phyloP scores from a whole-genome alignment of 208 protist species.

The Acanthamoeba lenticulata region DNA sequence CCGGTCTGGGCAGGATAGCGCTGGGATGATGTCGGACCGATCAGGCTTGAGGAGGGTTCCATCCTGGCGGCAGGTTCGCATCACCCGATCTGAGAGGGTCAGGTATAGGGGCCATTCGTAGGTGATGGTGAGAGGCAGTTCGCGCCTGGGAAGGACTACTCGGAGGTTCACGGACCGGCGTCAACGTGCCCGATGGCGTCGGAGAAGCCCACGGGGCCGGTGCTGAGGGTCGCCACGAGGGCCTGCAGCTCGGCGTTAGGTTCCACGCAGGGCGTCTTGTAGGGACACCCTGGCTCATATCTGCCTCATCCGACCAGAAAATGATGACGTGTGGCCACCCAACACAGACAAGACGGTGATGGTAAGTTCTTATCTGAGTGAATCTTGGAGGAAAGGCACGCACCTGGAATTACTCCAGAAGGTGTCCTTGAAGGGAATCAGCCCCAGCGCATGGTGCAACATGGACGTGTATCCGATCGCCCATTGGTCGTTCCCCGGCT shows the following conservation, averaged over 20 bases:
- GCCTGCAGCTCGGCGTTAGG: constrained; percentile 58
- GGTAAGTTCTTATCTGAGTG: background rate
- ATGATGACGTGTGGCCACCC: too few species aligned
- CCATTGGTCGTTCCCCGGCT: constrained; percentile 60
- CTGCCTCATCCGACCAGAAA: too few species aligned
- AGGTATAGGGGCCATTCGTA: background rate
- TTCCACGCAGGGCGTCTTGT: constrained; percentile 13
- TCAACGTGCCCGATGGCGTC: constrained; percentile 57
- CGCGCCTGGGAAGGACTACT: background rate
- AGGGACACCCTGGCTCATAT: background rate
- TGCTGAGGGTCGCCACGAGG: background rate
- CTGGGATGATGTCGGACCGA: background rate
- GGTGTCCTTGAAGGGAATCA: constrained; percentile 66
- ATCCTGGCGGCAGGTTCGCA: constrained; percentile 33
- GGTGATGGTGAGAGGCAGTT: background rate
- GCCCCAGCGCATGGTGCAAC: constrained; percentile 25
- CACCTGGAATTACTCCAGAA: constrained; percentile 56
- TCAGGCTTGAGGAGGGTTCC: constrained; percentile 62
- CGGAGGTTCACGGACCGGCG: background rate
- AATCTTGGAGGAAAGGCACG: background rate
- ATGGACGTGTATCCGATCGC: constrained; percentile 31
- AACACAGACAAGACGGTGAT: background rate
- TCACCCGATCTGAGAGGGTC: constrained; percentile 5
- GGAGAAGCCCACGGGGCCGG: constrained; percentile 35
- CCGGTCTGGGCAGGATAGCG: background rate